Conservation (phyloP, 2,329 filamentous ascomycete genomes). For the Juglanconis oblonga region DNA sequence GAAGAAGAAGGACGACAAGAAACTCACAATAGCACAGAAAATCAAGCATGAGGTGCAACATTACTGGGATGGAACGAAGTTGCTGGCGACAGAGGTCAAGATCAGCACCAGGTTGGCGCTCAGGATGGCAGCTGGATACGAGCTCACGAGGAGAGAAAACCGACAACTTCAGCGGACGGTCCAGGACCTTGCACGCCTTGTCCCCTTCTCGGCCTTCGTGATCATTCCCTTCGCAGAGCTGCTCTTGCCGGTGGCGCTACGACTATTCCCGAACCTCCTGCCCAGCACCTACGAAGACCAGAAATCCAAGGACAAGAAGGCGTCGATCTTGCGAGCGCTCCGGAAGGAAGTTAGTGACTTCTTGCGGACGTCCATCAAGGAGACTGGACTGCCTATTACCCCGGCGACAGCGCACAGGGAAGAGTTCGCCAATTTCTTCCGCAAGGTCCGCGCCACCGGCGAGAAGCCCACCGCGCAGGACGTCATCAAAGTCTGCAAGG, state of each 20-base stretch:
- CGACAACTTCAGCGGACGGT: slow-evolving; percentile 91
- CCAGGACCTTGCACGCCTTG: slow-evolving; percentile 85
- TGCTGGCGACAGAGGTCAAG: slow-evolving; percentile 85
- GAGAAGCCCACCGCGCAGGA: slow-evolving; percentile 85
- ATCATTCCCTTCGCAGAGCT: slow-evolving; percentile 96
- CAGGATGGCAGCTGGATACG: slow-evolving; percentile 98
- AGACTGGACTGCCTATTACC: slow-evolving; percentile 89
- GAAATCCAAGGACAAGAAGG: slow-evolving; percentile 87
- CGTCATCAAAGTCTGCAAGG: slow-evolving; percentile 98
- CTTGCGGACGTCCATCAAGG: slow-evolving; percentile 80
- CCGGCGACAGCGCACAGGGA: slow-evolving; percentile 82
- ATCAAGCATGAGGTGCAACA: slow-evolving; percentile 91
- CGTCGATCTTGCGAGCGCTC: slow-evolving; percentile 73
- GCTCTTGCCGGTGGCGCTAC: slow-evolving; percentile 84
- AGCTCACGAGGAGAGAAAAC: slow-evolving; percentile 89
- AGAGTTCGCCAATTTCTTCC: slow-evolving; percentile 96
- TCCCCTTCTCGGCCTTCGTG: slow-evolving; percentile 95
- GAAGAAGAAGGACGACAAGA: slow-evolving; percentile 65
- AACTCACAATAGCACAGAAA: slow-evolving; percentile 84
- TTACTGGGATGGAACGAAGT: slow-evolving; percentile 98
- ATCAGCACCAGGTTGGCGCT: slow-evolving; percentile 89
- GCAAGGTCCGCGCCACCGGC: slow-evolving; percentile 87
- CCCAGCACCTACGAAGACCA: slow-evolving; percentile 96
- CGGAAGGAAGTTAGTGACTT: slow-evolving; percentile 93
- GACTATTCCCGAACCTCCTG: slow-evolving; percentile 94